Evolutionary conservation across 768 basidiomycete genomes (phyloP).

Genomic region (Termitomyces sp.): DNA sequence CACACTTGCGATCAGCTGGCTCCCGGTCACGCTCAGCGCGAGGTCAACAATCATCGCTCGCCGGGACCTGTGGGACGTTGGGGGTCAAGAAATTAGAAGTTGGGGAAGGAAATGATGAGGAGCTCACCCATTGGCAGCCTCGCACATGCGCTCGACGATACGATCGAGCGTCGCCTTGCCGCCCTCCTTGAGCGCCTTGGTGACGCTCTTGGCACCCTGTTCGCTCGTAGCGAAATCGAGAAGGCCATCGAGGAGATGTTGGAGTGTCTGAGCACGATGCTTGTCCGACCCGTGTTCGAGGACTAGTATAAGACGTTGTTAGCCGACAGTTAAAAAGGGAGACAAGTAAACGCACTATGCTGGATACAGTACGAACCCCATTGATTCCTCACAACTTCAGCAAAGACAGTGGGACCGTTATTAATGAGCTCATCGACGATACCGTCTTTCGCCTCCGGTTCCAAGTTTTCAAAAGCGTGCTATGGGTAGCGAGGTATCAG

Average conservation of each 20-base stretch:
- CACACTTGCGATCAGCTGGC: slow-evolving; percentile 81
- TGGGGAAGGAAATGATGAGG: neutral
- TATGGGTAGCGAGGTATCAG: neutral
- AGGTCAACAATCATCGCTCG: slow-evolving; percentile 86
- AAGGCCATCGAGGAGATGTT: slow-evolving; percentile 72
- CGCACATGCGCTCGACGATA: slow-evolving; percentile 80
- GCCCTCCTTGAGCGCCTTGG: slow-evolving; percentile 83
- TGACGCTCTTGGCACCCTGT: slow-evolving; percentile 85
- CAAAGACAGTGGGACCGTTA: slow-evolving; percentile 62
- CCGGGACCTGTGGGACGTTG: slow-evolving; percentile 38
- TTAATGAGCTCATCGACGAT: slow-evolving; percentile 83
- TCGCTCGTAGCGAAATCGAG: slow-evolving; percentile 79
- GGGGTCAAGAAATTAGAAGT: neutral
- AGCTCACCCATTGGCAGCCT: slow-evolving; percentile 73
- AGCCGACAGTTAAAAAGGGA: neutral
- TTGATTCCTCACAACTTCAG: slow-evolving; percentile 80
- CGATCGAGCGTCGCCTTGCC: slow-evolving; percentile 72
- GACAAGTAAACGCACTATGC: slow-evolving; percentile 55
- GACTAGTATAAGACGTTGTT: slow-evolving; percentile 31
- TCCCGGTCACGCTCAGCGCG: slow-evolving; percentile 79
- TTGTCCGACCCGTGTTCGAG: slow-evolving; percentile 80
- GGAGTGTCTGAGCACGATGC: slow-evolving; percentile 75
- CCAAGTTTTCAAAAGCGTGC: too few species aligned
- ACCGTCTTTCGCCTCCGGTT: slow-evolving; percentile 70
- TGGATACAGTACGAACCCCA: slow-evolving; percentile 90